phyloP scores from a whole-genome alignment of 257 asterid species.

The Penstemon eatonii region DNA sequence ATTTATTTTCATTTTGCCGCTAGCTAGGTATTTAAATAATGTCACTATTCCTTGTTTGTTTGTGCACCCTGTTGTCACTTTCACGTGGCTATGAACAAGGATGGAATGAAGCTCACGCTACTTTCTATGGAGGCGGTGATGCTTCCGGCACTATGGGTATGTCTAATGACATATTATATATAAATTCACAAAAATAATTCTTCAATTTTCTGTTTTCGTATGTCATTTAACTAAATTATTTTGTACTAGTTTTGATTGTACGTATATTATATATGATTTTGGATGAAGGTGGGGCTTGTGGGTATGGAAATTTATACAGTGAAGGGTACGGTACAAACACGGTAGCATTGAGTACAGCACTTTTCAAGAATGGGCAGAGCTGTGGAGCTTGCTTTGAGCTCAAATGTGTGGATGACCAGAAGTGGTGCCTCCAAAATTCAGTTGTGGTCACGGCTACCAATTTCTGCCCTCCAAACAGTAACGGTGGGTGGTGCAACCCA shows the following conservation, averaged over 20 bases:
- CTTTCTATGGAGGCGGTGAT: conserved; percentile 19
- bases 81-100: conserved; percentile 11
- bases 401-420: conserved; percentile 23
- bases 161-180: no score
- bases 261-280: not conserved
- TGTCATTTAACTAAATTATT: not conserved
- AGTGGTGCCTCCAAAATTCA: conserved; percentile 26
- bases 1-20: no score
- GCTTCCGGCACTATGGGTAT: conserved; percentile 18
- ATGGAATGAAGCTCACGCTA: conserved; percentile 11
- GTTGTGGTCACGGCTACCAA: conserved; percentile 34
- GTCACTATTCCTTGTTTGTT: not conserved
- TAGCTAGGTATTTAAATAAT: not conserved
- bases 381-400: conserved; percentile 37
- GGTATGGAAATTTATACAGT: conserved; percentile 16
- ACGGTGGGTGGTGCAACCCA: conserved; percentile 38
- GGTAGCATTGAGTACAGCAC: conserved; percentile 13
- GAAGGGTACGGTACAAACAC: conserved; percentile 21
- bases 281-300: conserved; percentile 1
- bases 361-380: conserved; percentile 26
- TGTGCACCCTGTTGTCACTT: not conserved
- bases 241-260: not conserved
- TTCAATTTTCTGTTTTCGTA: not conserved
- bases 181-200: no score
- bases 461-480: conserved; percentile 30